Conservation (phyloP, 108 stramenopile genomes). For the Cyclostephanos invisitatus region DNA sequence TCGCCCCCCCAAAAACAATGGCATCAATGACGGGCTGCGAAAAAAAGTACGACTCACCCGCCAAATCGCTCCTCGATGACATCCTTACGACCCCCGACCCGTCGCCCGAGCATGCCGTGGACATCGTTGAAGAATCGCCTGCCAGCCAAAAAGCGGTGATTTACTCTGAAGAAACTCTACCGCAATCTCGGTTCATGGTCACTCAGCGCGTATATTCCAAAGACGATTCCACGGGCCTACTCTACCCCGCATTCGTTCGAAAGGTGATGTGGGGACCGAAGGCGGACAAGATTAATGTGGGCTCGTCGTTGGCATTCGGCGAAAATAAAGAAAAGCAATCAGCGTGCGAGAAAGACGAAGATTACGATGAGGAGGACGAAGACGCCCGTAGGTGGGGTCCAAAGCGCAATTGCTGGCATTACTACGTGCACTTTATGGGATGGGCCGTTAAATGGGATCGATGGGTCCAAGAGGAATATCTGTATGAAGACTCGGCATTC, state of each 20-base stretch:
- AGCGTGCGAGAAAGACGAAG: slow-evolving; percentile 3
- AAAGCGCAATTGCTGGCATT: slow-evolving; percentile 51
- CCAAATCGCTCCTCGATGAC: background rate
- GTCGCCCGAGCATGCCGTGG: background rate
- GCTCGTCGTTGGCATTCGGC: background rate
- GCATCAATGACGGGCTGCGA: background rate
- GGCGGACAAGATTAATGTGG: slow-evolving; percentile 15
- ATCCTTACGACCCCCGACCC: background rate
- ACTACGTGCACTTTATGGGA: slow-evolving; percentile 75
- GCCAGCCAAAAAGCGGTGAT: background rate
- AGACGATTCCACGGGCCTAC: slow-evolving; percentile 57
- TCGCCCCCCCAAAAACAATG: background rate
- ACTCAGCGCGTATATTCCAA: slow-evolving; percentile 58
- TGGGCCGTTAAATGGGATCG: slow-evolving; percentile 87
- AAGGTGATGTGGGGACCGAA: slow-evolving; percentile 52
- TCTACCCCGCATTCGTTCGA: slow-evolving; percentile 63
- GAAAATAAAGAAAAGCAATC: background rate
- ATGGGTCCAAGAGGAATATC: slow-evolving; percentile 61
- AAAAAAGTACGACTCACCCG: background rate
- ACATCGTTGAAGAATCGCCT: background rate
- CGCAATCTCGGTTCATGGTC: slow-evolving; percentile 10
- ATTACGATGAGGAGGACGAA: slow-evolving; percentile 6
- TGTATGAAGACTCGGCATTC: slow-evolving; percentile 48
- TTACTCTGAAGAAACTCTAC: background rate
- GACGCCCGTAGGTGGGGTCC: slow-evolving; percentile 10